phyloP scores from a whole-genome alignment of 208 protist species.

The Wallacemonas rigidus region DNA sequence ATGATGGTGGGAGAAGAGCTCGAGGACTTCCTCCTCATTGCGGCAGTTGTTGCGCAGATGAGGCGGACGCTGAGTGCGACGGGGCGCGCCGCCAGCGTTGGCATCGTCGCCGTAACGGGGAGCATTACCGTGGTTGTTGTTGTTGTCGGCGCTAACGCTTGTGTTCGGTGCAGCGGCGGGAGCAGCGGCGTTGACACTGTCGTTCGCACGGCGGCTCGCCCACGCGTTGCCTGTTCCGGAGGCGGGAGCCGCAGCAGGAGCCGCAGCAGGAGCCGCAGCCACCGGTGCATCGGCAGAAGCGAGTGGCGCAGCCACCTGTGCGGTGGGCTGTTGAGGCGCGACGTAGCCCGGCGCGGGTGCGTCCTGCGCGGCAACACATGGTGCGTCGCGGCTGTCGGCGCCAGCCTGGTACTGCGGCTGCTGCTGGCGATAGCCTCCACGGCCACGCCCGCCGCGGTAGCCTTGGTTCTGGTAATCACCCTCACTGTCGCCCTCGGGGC shows the following conservation, averaged over 20 bases:
- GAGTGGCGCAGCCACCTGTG: too few species aligned
- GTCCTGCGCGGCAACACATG: neutral
- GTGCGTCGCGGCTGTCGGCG: neutral
- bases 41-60: slow-evolving; percentile 74
- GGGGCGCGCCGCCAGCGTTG: slow-evolving; percentile 1
- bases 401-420: slow-evolving; percentile 2
- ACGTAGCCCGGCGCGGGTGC: neutral
- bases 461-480: slow-evolving; percentile 6
- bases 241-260: neutral
- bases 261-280: neutral
- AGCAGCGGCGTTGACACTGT: neutral
- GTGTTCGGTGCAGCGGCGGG: neutral
- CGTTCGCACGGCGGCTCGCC: slow-evolving; percentile 15
- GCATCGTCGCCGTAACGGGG: slow-evolving; percentile 18
- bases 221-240: slow-evolving; percentile 1
- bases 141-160: neutral
- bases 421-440: slow-evolving; percentile 21
- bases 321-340: too few species aligned
- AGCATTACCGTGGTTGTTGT: slow-evolving; percentile 20
- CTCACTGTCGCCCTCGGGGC: slow-evolving; percentile 21
- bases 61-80: slow-evolving; percentile 58
- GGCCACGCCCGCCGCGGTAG: slow-evolving; percentile 16
- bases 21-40: slow-evolving; percentile 71
- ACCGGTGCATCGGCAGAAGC: neutral
- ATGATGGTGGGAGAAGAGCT: slow-evolving; percentile 75